A percentile compares a stretch with the other conserved stretches of the same genome.
Conservation (phyloP, 176 grass and related monocot species). For the Elymus sibiricus region DNA sequence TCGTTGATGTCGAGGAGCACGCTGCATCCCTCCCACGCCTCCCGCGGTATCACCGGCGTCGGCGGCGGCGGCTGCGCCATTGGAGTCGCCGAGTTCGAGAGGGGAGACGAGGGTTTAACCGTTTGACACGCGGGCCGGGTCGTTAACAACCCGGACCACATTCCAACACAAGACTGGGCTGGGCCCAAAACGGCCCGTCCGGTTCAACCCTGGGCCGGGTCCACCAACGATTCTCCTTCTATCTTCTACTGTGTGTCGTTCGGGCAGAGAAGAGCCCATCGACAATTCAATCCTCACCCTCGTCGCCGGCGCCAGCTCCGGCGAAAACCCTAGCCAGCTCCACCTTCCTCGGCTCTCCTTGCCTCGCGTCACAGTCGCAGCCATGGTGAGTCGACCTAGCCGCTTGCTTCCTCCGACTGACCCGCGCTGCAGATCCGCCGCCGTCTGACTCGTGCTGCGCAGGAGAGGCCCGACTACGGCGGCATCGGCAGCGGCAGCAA, state of each 20-base stretch:
- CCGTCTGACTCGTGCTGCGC: background rate
- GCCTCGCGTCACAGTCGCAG: background rate
- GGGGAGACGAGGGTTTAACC: background rate
- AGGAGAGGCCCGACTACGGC: background rate
- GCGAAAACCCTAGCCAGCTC: conserved; percentile 2
- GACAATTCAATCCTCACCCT: background rate
- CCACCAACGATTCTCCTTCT: background rate
- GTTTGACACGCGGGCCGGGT: background rate
- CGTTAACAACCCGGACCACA: background rate
- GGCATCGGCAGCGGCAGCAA: background rate
- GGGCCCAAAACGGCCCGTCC: accelerated
- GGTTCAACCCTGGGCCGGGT: too few relatives aligned
- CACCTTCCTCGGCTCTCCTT: background rate
- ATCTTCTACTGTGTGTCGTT: too few relatives aligned
- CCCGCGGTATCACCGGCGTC: conserved; percentile 20
- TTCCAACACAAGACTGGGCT: background rate
- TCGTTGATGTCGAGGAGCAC: conserved; percentile 99
- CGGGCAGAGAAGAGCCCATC: too few relatives aligned
- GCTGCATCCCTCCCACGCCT: conserved; percentile 92
- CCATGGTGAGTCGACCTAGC: conserved; percentile 6
- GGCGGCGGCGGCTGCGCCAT: conserved; percentile 20
- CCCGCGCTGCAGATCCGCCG: background rate
- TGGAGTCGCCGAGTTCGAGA: background rate
- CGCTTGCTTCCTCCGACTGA: background rate
- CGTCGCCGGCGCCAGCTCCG: background rate